Conservation (phyloP, 2,329 filamentous ascomycete species). For the Exophiala lecanii-corni region DNA sequence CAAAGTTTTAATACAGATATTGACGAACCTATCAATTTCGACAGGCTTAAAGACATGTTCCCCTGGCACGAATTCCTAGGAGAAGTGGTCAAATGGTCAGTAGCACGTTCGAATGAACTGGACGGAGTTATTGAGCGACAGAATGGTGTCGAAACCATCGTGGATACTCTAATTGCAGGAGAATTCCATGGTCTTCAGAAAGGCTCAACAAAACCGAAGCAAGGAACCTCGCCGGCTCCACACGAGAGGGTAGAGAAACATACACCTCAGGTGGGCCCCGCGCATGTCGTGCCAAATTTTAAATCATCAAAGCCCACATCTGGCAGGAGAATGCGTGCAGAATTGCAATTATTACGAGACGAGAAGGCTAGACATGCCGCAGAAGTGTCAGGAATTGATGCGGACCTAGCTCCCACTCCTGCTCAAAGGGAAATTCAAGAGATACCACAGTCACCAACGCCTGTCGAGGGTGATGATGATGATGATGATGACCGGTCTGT, state of each 20-base stretch:
- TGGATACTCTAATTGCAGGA: constrained; percentile 4
- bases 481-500: neutral
- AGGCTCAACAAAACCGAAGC: too few species aligned
- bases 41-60: constrained; percentile 42
- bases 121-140: constrained; percentile 5
- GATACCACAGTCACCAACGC: constrained; percentile 14
- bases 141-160: constrained; percentile 16
- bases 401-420: neutral
- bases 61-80: constrained; percentile 48
- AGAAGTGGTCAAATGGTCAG: constrained; percentile 42
- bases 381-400: neutral
- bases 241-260: neutral
- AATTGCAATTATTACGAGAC: constrained; percentile 2
- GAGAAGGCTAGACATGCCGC: constrained; percentile 3
- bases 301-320: neutral
- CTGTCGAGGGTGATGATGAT: constrained; percentile 4
- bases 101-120: constrained; percentile 14
- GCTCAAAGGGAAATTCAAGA: constrained; percentile 4
- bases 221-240: neutral
- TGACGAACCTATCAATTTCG: constrained; percentile 38
- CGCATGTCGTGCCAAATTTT: neutral
- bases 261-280: neutral
- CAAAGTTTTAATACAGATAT: constrained; percentile 31
- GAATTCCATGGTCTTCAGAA: constrained; percentile 6
- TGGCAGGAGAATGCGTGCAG: neutral